phyloP scores from a whole-genome alignment of 345 rosid species.

The Citrus medica region DNA sequence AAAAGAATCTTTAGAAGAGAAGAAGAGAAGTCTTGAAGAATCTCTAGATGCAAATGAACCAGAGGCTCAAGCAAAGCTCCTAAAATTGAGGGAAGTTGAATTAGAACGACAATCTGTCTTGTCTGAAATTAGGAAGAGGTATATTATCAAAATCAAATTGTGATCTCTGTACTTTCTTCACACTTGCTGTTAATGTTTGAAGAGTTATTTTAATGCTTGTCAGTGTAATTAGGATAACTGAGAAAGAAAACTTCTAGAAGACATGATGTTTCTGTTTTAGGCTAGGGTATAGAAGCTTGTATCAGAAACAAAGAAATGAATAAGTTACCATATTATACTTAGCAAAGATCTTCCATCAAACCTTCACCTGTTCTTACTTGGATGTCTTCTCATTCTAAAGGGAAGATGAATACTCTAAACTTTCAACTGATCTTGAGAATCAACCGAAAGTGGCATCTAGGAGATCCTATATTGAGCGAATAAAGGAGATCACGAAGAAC shows the following conservation, averaged over 20 bases:
- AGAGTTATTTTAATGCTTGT: not conserved
- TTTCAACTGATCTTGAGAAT: conserved; percentile 42
- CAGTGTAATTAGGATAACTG: not conserved
- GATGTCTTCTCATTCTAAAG: conserved; percentile 26
- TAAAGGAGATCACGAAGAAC: conserved; percentile 81
- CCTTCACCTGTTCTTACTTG: not conserved
- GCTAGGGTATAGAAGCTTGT: not conserved
- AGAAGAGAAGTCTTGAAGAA: conserved; percentile 55
- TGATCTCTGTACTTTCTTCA: not conserved
- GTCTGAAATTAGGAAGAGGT: conserved; percentile 64
- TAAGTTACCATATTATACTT: not conserved
- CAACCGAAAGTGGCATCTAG: conserved; percentile 53
- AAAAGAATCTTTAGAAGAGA: conserved; percentile 48
- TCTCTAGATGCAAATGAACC: conserved; percentile 47
- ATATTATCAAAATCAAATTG: conserved; percentile 1
- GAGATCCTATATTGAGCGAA: conserved; percentile 54
- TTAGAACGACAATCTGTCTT: conserved; percentile 41
- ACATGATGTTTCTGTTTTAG: not conserved
- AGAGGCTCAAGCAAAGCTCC: conserved; percentile 51
- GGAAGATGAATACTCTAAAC: conserved; percentile 56
- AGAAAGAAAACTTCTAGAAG: not conserved
- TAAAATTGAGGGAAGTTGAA: conserved; percentile 52
- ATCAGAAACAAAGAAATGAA: not conserved
- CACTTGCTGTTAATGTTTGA: not conserved
- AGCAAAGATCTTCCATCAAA: not conserved